phyloP scores from a whole-genome alignment of 2,329 filamentous ascomycete genomes.

The Aspergillus neoniger region DNA sequence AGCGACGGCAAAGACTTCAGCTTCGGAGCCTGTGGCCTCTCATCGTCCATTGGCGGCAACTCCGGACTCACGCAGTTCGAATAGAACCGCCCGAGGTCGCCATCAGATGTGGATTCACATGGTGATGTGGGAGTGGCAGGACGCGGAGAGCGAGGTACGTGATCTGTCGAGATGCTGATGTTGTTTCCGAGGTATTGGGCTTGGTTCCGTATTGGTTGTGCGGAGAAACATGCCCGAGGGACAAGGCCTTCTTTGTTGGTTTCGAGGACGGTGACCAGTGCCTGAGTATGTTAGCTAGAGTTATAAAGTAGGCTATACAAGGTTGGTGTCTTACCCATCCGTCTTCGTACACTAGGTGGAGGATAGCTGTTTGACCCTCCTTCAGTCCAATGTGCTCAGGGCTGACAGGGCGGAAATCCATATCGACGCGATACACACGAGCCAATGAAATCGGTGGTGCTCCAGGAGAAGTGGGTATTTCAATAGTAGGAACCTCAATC shows the following conservation, averaged over 20 bases:
- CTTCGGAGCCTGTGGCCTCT: neutral
- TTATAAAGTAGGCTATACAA: neutral
- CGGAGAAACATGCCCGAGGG: constrained; percentile 1
- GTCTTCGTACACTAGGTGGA: constrained; percentile 8
- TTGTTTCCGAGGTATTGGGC: constrained; percentile 9
- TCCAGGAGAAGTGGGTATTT: neutral
- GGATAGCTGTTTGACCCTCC: constrained; percentile 2
- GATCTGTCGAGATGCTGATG: constrained; percentile 3
- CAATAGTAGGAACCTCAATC: constrained; percentile 1
- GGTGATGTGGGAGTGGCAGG: neutral
- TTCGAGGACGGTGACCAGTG: constrained; percentile 1
- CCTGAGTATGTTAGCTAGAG: neutral
- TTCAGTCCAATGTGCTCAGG: constrained; percentile 6
- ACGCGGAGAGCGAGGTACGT: neutral
- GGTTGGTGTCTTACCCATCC: constrained; percentile 1
- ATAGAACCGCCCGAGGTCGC: constrained; percentile 2
- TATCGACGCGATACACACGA: neutral
- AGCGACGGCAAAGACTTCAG: constrained; percentile 5
- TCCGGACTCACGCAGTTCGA: constrained; percentile 5
- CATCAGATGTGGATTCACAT: neutral
- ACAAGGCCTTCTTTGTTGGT: constrained; percentile 2
- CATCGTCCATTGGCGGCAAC: neutral
- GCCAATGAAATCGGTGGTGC: constrained; percentile 1
- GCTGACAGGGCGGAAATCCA: constrained; percentile 4
- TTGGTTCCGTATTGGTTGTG: constrained; percentile 5